Evolutionary conservation across 768 basidiomycete genomes (phyloP).

Genomic region (Mycena chlorophos): DNA sequence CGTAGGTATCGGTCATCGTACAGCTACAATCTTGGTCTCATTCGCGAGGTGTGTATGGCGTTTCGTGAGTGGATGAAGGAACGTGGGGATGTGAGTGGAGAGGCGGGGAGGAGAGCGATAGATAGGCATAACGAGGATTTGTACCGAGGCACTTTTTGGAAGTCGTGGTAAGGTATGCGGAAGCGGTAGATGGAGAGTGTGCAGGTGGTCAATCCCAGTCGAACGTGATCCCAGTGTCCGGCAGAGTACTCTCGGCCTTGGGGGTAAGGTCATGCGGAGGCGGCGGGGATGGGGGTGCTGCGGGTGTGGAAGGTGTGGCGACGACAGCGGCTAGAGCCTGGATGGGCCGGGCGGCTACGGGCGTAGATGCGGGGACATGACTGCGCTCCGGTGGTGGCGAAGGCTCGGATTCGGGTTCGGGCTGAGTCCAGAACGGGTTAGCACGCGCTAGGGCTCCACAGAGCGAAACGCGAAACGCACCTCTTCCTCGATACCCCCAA

Average conservation of each 20-base stretch:
- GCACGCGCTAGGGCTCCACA: not conserved
- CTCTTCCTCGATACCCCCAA: slow-evolving; percentile 3
- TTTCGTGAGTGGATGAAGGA: too few species aligned
- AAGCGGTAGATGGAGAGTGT: too few species aligned
- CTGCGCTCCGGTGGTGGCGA: not conserved
- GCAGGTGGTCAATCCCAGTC: too few species aligned
- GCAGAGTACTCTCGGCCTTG: not conserved
- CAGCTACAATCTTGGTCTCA: too few species aligned
- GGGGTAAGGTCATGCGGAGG: not conserved
- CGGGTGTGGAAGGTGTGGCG: not conserved
- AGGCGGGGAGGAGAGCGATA: too few species aligned
- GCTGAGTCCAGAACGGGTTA: not conserved
- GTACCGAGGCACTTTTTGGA: too few species aligned
- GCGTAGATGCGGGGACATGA: not conserved
- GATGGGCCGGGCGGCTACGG: not conserved
- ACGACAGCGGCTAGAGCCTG: not conserved
- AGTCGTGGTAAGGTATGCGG: too few species aligned
- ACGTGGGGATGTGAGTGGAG: too few species aligned
- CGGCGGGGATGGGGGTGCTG: not conserved
- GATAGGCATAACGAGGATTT: too few species aligned
- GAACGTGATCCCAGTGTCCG: slow-evolving; percentile 1
- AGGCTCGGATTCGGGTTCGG: not conserved
- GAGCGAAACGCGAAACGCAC: slow-evolving; percentile 2
- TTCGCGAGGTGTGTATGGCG: too few species aligned
- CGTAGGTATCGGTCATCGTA: too few species aligned